Conservation (phyloP, 441 rosid species). For the Arabidopsis lyrata region DNA sequence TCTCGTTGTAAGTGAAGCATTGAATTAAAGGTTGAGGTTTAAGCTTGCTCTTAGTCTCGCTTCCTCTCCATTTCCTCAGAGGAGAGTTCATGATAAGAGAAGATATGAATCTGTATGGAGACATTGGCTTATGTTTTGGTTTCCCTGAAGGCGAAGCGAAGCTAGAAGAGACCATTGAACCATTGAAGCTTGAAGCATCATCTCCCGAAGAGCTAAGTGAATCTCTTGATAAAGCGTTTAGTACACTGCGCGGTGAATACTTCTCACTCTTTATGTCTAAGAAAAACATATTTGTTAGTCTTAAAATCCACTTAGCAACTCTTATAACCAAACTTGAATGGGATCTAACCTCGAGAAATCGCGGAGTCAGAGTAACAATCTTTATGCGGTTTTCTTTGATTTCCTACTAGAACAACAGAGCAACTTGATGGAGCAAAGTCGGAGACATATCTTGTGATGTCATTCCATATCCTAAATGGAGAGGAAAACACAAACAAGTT, state of each 20-base stretch:
- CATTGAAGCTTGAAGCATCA: constrained; percentile 57
- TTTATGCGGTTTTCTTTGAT: constrained; percentile 41
- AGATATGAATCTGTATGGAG: constrained; percentile 60
- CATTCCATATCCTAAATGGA: constrained; percentile 54
- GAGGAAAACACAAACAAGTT: background rate
- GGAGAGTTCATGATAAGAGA: constrained; percentile 61
- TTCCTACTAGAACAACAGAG: constrained; percentile 67
- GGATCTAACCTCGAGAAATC: constrained; percentile 51
- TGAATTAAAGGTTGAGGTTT: constrained; percentile 61
- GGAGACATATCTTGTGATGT: constrained; percentile 58
- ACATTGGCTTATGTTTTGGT: constrained; percentile 47
- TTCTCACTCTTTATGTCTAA: constrained; percentile 42
- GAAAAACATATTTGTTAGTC: background rate
- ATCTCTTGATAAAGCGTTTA: constrained; percentile 59
- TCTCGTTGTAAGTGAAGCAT: constrained; percentile 79
- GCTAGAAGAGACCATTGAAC: constrained; percentile 59
- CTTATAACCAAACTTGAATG: background rate
- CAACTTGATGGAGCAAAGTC: constrained; percentile 69
- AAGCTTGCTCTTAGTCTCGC: constrained; percentile 44
- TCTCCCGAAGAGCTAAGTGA: constrained; percentile 62
- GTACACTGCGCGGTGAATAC: constrained; percentile 67
- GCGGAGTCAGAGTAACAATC: constrained; percentile 45
- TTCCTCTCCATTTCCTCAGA: constrained; percentile 54
- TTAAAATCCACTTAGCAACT: background rate
- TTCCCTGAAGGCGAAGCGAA: constrained; percentile 47